These are phyloP conservation scores for Hypoxylon sp. DNA, from an alignment of 2,329 filamentous ascomycete genomes.

Conservation along the genomic window DNA sequence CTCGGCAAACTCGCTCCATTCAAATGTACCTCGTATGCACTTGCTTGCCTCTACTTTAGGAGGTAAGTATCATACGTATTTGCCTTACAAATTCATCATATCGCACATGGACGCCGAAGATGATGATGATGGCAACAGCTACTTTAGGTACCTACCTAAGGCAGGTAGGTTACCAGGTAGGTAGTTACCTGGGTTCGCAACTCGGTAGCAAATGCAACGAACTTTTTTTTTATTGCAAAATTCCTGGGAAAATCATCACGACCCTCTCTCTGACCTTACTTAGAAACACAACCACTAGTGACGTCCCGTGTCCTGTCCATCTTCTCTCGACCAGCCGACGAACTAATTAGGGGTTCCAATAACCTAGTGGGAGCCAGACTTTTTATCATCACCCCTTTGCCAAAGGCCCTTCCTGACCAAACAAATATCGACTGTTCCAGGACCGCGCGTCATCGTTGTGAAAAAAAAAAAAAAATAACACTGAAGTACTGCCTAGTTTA, in stretches of 20 bases:
- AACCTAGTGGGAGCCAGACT: constrained; percentile 28
- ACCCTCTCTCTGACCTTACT: constrained; percentile 41
- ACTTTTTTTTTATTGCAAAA: constrained; percentile 52
- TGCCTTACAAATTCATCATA: too few relatives aligned
- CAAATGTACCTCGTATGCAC: background rate
- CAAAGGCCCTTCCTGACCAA: constrained; percentile 25
- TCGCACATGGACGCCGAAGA: background rate
- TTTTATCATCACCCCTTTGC: constrained; percentile 22
- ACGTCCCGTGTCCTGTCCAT: constrained; percentile 25
- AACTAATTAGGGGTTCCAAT: constrained; percentile 39
- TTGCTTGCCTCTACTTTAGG: too few relatives aligned
- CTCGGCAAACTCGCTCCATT: constrained; percentile 3
- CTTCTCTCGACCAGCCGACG: constrained; percentile 32
- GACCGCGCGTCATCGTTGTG: constrained; percentile 33
- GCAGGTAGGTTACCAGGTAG: too few relatives aligned
- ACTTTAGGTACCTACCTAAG: background rate
- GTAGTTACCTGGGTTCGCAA: background rate
- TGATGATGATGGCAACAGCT: background rate
- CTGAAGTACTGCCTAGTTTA: constrained; percentile 49
- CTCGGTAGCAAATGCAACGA: constrained; percentile 29
- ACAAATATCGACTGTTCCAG: constrained; percentile 35
- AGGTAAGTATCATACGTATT: too few relatives aligned
- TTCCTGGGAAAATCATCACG: constrained; percentile 40
- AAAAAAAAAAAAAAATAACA: constrained; percentile 25
- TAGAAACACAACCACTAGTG: constrained; percentile 25